Percentiles rank a stretch among this genome's conserved stretches.
Evolutionary conservation across 768 basidiomycete species (phyloP).

Genomic region (Scleroderma citrinum): DNA sequence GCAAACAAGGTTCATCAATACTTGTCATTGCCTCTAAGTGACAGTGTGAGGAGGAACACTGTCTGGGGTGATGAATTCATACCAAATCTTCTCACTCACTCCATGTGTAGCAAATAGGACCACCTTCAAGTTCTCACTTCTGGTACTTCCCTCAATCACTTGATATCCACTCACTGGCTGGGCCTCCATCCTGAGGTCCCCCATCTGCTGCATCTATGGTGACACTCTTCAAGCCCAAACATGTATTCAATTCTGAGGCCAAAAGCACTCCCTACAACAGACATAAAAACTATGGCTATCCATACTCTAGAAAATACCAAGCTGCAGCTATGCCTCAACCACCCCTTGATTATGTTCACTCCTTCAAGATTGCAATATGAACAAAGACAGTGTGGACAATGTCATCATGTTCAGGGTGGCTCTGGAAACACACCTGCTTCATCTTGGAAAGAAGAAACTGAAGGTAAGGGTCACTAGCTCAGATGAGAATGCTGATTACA

Average conservation of each 20-base stretch:
- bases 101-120: constrained; percentile 30
- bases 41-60: constrained; percentile 42
- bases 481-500: constrained; percentile 33
- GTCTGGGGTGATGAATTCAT: constrained; percentile 39
- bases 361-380: constrained; percentile 51
- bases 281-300: constrained; percentile 17
- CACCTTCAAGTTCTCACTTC: constrained; percentile 14
- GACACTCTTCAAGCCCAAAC: constrained; percentile 50
- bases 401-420: neutral
- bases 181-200: constrained; percentile 44
- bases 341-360: constrained; percentile 57
- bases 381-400: constrained; percentile 23
- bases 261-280: constrained; percentile 61
- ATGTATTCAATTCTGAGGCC: constrained; percentile 24
- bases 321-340: constrained; percentile 15
- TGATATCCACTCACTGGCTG: constrained; percentile 38
- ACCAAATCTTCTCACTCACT: constrained; percentile 28
- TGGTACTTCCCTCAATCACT: constrained; percentile 25
- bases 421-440: constrained; percentile 49
- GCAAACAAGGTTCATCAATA: constrained; percentile 38
- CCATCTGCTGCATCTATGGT: constrained; percentile 57
- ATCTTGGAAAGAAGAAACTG: constrained; percentile 49
- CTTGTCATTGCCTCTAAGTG: constrained; percentile 35
- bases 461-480: constrained; percentile 25
- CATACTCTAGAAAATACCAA: constrained; percentile 13